Evolutionary conservation across 305 asterid genomes (phyloP), one percentile per base, ranked within the genome.

Genomic region (Solanum chacoense): DNA sequence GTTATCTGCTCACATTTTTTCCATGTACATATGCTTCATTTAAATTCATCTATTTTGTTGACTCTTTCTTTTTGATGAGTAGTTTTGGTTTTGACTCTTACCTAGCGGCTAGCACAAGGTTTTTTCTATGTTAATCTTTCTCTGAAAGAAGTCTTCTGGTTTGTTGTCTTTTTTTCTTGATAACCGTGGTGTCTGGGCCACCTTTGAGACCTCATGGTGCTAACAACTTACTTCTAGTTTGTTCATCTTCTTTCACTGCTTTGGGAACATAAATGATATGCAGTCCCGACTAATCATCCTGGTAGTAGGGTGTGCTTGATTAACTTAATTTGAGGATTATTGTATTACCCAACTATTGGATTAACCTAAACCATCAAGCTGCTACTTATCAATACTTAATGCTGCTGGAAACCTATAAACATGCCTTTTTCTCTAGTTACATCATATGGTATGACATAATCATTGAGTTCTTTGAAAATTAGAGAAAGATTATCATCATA

Each of bases 1-100:
- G 99, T 96, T 85, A 89, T 86, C 80, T 88, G 34, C 75, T 79
- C 45, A 55, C 38, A 84, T 50, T 29, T 22, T 83, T 42, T 26
- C 37, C 59, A 38, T 38, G n/a, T 24, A 79, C 85, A 38, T 31
- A 38, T 80, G 28, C 69, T 80, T 80, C 86, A 8, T 80, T 79
- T 28, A 42, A 77, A 80, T 80, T 42, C 3, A 80, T 31, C 85
- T 80, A 28, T 42, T 14, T 80, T 6, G 37, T 1, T 38, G 85
- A 24, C 34, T 36, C 85, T 80, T 80, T 38, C 8, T 71, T 71
- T 26, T 28, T 71, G 10, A 28, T 12, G 76, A 12, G 76, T 71
- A 71, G 0, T 71, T 71, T 28, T 71, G 76, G 35, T 71, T 71
- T 71, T 28, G 35, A 69, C 76, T 71, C 35, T 71, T 71, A 6